Conservation (phyloP, 2,329 filamentous ascomycete species). For the Sordariomycetes sp. region DNA sequence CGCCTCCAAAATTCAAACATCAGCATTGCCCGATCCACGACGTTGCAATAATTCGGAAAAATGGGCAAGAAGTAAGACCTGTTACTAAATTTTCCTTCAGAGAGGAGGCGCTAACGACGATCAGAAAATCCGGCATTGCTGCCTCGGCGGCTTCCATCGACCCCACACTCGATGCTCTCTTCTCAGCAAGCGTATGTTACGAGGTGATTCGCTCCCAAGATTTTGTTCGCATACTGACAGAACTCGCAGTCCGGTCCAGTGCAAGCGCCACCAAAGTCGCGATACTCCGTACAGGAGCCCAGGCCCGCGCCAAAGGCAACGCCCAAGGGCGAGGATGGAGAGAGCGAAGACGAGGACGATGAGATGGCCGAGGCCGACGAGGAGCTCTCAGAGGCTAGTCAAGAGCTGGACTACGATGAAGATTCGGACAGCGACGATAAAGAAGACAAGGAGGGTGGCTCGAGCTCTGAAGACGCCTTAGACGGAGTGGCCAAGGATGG, state of each 20-base stretch:
- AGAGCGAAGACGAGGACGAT: constrained; percentile 16
- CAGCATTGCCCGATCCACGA: not conserved
- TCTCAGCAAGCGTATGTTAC: constrained; percentile 60
- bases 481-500: too few relatives aligned
- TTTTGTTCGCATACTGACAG: constrained; percentile 5
- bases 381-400: constrained; percentile 15
- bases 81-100: too few relatives aligned
- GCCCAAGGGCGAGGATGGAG: not conserved
- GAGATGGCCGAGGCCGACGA: constrained; percentile 20
- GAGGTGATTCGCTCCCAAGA: not conserved
- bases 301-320: not conserved
- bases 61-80: constrained; percentile 15
- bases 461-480: constrained; percentile 21
- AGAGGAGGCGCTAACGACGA: too few relatives aligned
- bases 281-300: constrained; percentile 28
- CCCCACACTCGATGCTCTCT: constrained; percentile 60
- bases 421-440: constrained; percentile 18
- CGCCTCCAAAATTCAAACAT: not conserved
- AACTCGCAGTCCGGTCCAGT: constrained; percentile 39
- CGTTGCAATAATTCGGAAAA: constrained; percentile 5
- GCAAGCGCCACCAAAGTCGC: constrained; percentile 31
- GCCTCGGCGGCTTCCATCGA: constrained; percentile 53
- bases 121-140: too few relatives aligned
- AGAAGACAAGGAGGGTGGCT: constrained; percentile 21
- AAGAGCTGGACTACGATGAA: constrained; percentile 13